phyloP scores from a whole-genome alignment of 805 yeast genomes.

The Cyberlindnera euphorbiae region DNA sequence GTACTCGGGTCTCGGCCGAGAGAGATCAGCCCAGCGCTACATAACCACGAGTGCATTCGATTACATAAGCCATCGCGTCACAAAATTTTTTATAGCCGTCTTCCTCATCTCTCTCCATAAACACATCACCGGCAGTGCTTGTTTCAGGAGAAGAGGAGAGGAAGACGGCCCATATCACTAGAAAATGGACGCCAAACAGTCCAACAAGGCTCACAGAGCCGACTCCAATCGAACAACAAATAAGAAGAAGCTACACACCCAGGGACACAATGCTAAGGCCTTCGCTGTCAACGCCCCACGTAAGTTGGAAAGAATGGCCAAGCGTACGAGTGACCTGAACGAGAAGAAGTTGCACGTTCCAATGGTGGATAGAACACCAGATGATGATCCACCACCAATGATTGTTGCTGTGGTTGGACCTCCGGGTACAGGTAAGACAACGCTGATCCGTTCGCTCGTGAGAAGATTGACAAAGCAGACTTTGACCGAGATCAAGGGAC shows the following conservation, averaged over 20 bases:
- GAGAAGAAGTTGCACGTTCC: slow-evolving; percentile 92
- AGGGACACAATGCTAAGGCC: slow-evolving; percentile 82
- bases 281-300: slow-evolving; percentile 83
- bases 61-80: too few species aligned
- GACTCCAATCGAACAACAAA: slow-evolving; percentile 52
- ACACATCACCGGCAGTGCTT: too few species aligned
- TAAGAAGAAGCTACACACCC: slow-evolving; percentile 82
- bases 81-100: too few species aligned
- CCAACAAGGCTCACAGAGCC: slow-evolving; percentile 81
- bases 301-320: slow-evolving; percentile 77
- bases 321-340: slow-evolving; percentile 72
- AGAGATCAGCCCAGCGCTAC: too few species aligned
- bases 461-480: slow-evolving; percentile 85
- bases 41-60: too few species aligned
- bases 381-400: slow-evolving; percentile 95
- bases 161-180: too few species aligned
- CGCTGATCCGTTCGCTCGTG: slow-evolving; percentile 83
- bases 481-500: slow-evolving; percentile 84
- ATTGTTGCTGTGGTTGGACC: slow-evolving; percentile 98
- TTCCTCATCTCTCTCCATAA: too few species aligned
- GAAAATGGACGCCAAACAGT: slow-evolving; percentile 40
- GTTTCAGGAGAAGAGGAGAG: too few species aligned
- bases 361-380: slow-evolving; percentile 96
- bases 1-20: too few species aligned
- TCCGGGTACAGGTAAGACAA: slow-evolving; percentile 97